Percentiles rank a stretch among this genome's conserved stretches.
phyloP scores from a whole-genome alignment of 495 filamentous ascomycete genomes.

The Hypoxylon fragiforme region DNA sequence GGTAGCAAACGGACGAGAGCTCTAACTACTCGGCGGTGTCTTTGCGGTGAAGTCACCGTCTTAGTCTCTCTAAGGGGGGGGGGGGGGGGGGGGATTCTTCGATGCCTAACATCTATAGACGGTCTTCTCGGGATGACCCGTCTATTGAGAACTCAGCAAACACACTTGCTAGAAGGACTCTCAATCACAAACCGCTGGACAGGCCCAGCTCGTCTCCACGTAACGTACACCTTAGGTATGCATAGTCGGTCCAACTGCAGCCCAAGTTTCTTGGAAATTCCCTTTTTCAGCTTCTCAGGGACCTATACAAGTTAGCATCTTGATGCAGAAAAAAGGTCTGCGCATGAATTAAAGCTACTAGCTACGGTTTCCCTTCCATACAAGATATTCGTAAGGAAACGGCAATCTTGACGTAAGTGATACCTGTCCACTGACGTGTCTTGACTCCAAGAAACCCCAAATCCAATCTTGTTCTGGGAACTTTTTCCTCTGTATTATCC shows the following conservation, averaged over 20 bases:
- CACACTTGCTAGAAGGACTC: constrained; percentile 15
- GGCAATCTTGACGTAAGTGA: constrained; percentile 37
- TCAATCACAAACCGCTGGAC: constrained; percentile 28
- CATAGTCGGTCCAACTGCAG: too few species aligned
- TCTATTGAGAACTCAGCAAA: constrained; percentile 28
- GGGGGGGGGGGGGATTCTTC: too few species aligned
- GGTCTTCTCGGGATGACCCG: constrained; percentile 31
- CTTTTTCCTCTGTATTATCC: too few species aligned
- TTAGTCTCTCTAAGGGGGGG: constrained; percentile 32
- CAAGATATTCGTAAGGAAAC: constrained; percentile 41
- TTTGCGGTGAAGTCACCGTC: constrained; percentile 19
- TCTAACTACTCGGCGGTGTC: too few species aligned
- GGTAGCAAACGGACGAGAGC: too few species aligned
- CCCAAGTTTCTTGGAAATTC: too few species aligned
- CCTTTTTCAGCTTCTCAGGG: too few species aligned
- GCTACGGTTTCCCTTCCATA: constrained; percentile 36
- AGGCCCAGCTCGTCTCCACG: too few species aligned
- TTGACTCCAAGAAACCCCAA: constrained; percentile 26
- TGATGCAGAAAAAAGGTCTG: constrained; percentile 36
- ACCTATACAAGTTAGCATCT: constrained; percentile 41
- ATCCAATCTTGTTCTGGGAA: too few species aligned
- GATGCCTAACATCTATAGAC: constrained; percentile 36
- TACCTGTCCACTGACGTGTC: constrained; percentile 37
- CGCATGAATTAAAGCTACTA: constrained; percentile 32
- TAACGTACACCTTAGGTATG: too few species aligned